These are phyloP conservation scores for Suillus subaureus DNA, from an alignment of 768 basidiomycete genomes.

Conservation along the genomic window DNA sequence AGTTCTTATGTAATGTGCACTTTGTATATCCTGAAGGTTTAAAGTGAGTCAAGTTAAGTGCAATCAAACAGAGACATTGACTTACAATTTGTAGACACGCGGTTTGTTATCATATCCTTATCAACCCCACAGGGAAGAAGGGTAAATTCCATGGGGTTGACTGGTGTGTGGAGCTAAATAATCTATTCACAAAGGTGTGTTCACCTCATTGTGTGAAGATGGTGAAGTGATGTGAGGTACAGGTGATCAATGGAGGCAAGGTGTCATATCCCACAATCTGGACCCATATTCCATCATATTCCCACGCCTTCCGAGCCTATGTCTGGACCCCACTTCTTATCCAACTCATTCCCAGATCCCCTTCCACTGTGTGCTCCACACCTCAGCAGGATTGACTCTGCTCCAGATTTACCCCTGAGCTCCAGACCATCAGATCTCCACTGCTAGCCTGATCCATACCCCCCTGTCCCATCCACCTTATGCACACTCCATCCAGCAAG, in stretches of 20 bases:
- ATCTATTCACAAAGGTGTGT: constrained; percentile 44
- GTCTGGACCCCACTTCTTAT: no score
- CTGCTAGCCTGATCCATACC: no score
- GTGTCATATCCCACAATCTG: no score
- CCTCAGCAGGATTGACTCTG: no score
- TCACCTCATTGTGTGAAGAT: neutral
- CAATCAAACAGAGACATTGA: neutral
- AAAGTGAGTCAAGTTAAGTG: neutral
- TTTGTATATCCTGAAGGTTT: constrained; percentile 26
- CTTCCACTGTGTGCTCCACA: no score
- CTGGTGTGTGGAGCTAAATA: constrained; percentile 45
- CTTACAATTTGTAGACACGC: constrained; percentile 12
- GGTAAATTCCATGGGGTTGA: constrained; percentile 37
- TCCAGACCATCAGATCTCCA: no score
- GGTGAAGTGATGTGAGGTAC: constrained; percentile 13
- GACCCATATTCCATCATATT: no score
- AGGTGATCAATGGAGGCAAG: constrained; percentile 38
- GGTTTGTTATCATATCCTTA: constrained; percentile 27
- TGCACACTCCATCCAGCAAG: no score
- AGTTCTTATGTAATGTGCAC: constrained; percentile 29
- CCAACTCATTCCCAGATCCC: no score
- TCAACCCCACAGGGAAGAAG: constrained; percentile 39
- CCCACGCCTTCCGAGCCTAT: no score
- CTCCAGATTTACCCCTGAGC: no score
- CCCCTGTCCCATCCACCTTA: no score